A percentile compares a stretch with the other conserved stretches of the same genome.
These are phyloP conservation scores for Alternaria ventricosa DNA, from an alignment of 2,329 filamentous ascomycete genomes.

Conservation along the genomic window DNA sequence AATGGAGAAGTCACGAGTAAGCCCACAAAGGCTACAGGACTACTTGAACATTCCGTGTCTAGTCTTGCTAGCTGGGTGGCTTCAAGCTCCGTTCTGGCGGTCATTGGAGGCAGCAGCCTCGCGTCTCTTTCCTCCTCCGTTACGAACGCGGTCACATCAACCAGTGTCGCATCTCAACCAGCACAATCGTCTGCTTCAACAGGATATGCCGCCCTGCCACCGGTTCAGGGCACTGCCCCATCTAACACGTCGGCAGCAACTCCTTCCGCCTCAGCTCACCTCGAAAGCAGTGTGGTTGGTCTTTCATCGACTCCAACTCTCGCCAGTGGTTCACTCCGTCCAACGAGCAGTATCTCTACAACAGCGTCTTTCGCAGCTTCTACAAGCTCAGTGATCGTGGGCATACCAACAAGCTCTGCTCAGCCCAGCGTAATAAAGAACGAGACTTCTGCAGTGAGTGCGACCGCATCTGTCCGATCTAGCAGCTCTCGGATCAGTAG, in stretches of 20 bases:
- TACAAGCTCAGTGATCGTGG: background rate
- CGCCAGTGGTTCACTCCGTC: background rate
- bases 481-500: background rate
- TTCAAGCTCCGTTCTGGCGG: background rate
- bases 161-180: background rate
- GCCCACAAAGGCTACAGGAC: background rate
- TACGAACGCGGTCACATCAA: background rate
- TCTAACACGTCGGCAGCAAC: background rate
- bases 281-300: background rate
- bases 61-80: background rate
- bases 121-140: background rate
- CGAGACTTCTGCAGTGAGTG: background rate
- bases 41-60: background rate
- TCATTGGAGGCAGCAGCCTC: background rate
- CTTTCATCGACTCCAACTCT: background rate
- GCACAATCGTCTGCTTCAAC: background rate
- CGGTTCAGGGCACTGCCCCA: no score
- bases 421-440: background rate
- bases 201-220: background rate
- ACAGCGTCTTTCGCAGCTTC: background rate
- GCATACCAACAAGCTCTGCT: background rate
- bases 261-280: background rate
- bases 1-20: fast-evolving
- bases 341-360: background rate
- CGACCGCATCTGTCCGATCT: background rate